phyloP scores from a whole-genome alignment of 768 basidiomycete species.

The Epithele typhae region DNA sequence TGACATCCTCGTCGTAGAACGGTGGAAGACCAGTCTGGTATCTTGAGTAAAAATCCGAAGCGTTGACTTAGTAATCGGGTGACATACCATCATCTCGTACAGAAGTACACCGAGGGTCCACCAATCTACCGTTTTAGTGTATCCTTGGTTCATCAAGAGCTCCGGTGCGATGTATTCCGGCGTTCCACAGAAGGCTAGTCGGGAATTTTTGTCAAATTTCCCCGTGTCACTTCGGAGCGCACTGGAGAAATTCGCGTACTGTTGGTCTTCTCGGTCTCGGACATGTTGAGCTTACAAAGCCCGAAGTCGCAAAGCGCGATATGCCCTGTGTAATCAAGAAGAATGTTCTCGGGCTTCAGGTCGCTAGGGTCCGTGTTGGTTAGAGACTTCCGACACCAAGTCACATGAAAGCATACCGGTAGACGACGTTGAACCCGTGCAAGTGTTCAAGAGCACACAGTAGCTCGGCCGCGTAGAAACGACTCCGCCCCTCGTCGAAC shows the following conservation, averaged over 20 bases:
- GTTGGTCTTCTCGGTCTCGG: constrained; percentile 95
- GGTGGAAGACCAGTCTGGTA: constrained; percentile 89
- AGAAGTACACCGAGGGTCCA: constrained; percentile 96
- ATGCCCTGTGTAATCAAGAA: constrained; percentile 96
- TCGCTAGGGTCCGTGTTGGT: too few relatives aligned
- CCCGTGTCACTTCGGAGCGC: too few relatives aligned
- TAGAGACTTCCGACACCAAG: too few relatives aligned
- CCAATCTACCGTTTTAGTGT: constrained; percentile 99
- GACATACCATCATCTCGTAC: constrained; percentile 89
- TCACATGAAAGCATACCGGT: too few relatives aligned
- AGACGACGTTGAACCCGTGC: constrained; percentile 97
- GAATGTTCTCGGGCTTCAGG: constrained; percentile 96
- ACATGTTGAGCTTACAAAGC: constrained; percentile 96
- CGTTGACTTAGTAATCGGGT: background rate
- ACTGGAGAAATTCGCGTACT: constrained; percentile 47
- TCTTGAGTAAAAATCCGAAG: background rate
- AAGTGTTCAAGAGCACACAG: constrained; percentile 93
- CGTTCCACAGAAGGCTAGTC: constrained; percentile 90
- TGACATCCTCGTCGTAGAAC: constrained; percentile 98
- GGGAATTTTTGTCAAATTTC: too few relatives aligned
- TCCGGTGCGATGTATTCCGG: constrained; percentile 99
- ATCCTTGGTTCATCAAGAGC: constrained; percentile 92
- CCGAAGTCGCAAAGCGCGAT: constrained; percentile 98
- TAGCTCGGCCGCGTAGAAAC: constrained; percentile 98
- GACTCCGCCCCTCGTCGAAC: constrained; percentile 89